Evolutionary conservation across 768 basidiomycete genomes (phyloP), one percentile per base, ranked within the genome.

Genomic region (Lactarius vividus): DNA sequence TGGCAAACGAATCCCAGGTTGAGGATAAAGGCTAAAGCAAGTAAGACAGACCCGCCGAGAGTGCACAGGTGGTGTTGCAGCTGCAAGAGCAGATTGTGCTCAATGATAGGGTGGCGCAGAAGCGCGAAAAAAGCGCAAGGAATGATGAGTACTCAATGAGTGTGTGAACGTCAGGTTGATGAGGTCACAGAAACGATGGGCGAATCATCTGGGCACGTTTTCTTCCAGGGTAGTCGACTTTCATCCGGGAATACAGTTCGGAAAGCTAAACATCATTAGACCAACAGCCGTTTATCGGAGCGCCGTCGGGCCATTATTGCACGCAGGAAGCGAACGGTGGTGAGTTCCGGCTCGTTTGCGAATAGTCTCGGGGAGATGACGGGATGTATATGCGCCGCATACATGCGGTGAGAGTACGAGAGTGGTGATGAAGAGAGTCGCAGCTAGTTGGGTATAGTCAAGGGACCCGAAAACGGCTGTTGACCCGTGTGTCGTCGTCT

Each of bases 121-220:
- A 49, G 46, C 46, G 59, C 59, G 26, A 60, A 46, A 60, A 46
- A 26, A 28, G 59, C 44, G 44, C 46, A 61, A 35, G 59, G 31
- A 31, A 33, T 49, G 46, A 49, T 37, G 35, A 37, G 35, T 13
- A 37, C 35, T 37, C 35, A 11, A 13, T 26, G n/a, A 6, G 23
- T 49, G 46, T 49, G 46, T 49, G 42, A 46, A 54, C 6, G 37
- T 42, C 53, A 11, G 46, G 23, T 11, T 13, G 15, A 57, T 63
- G 62, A 63, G 54, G 55, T 62, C 62, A 62, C 31, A 9, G n/a
- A 46, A n/a, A 11, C 56, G 35, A 37, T 37, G 35, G 35, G 46
- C 46, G 13, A 33, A 62, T 62, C 29, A 40, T 29, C 26, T 46
- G 61, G 20, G 23, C n/a, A 23, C n/a, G 23, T 49, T 49, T 49